These are phyloP conservation scores for Puccinellia tenuiflora DNA, from an alignment of 176 grass and related monocot species.

Conservation along the genomic window DNA sequence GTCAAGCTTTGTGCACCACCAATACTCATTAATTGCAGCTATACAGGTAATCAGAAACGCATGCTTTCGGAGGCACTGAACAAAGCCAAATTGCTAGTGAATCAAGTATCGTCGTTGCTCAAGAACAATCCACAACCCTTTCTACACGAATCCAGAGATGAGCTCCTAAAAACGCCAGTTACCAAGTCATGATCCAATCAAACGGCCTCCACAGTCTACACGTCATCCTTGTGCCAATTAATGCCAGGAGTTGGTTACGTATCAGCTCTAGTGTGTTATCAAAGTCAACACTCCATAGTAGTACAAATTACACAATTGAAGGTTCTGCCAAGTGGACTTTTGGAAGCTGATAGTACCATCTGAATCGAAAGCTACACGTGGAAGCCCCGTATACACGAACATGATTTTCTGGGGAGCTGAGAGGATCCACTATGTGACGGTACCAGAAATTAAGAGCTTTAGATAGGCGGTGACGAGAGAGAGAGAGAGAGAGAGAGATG, in stretches of 20 bases:
- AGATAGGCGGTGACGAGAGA: not conserved
- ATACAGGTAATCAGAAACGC: not conserved
- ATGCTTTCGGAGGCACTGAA: not conserved
- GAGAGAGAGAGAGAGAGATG: not conserved
- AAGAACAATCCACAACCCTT: not conserved
- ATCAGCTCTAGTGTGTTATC: slow-evolving; percentile 5
- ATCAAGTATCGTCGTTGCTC: not conserved
- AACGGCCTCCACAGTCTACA: not conserved
- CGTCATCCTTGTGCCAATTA: slow-evolving; percentile 10
- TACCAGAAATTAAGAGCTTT: not conserved
- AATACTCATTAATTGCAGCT: not conserved
- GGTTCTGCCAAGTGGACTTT: not conserved
- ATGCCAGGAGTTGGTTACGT: not conserved
- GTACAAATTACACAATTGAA: slow-evolving; percentile 11
- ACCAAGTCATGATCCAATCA: not conserved
- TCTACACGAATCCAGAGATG: not conserved
- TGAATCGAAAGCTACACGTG: not conserved
- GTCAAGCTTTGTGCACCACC: not conserved
- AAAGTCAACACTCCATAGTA: not conserved
- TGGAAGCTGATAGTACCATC: not conserved
- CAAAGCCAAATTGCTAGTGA: not conserved
- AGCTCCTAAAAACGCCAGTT: not conserved
- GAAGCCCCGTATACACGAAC: not conserved
- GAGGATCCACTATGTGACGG: slow-evolving; percentile 16
- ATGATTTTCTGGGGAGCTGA: not conserved